Conservation (phyloP, 1,284 basidiomycete species). For the Ustilago bromivora region DNA sequence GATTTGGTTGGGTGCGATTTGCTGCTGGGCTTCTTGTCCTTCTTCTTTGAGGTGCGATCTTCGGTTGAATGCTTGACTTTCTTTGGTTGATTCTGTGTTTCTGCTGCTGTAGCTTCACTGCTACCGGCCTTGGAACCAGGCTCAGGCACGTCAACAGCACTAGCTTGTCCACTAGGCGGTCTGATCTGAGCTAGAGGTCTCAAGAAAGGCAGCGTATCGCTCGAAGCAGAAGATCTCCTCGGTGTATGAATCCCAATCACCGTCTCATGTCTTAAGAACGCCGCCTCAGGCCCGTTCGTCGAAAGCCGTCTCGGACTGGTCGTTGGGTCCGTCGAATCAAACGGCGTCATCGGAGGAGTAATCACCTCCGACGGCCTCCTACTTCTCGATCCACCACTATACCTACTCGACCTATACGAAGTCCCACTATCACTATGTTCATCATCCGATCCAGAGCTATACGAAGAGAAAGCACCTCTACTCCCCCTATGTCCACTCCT, state of each 20-base stretch:
- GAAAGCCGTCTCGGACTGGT: constrained; percentile 51
- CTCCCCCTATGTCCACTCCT: constrained; percentile 33
- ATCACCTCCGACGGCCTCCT: constrained; percentile 29
- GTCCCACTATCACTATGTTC: constrained; percentile 43
- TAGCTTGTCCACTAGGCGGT: constrained; percentile 30
- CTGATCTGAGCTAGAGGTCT: constrained; percentile 56
- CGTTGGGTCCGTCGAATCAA: constrained; percentile 16
- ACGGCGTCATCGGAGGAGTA: constrained; percentile 42
- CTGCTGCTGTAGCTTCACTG: constrained; percentile 1
- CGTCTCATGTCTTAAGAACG: constrained; percentile 60
- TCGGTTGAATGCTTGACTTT: constrained; percentile 15
- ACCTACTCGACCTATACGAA: constrained; percentile 38
- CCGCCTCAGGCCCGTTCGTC: constrained; percentile 58
- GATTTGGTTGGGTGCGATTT: constrained; percentile 18
- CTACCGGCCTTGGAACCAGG: neutral
- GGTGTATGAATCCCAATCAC: constrained; percentile 65
- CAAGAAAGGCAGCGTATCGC: constrained; percentile 26
- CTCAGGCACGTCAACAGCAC: constrained; percentile 15
- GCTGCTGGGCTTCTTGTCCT: constrained; percentile 20
- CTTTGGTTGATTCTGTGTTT: constrained; percentile 16
- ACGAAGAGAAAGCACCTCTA: constrained; percentile 39
- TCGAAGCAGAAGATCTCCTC: constrained; percentile 41
- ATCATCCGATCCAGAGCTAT: constrained; percentile 43
- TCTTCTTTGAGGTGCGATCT: constrained; percentile 22
- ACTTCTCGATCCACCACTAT: constrained; percentile 28